Percentiles rank a stretch among this genome's conserved stretches.
phyloP scores from a whole-genome alignment of 2,329 filamentous ascomycete species.

The Trichophyton benhamiae region DNA sequence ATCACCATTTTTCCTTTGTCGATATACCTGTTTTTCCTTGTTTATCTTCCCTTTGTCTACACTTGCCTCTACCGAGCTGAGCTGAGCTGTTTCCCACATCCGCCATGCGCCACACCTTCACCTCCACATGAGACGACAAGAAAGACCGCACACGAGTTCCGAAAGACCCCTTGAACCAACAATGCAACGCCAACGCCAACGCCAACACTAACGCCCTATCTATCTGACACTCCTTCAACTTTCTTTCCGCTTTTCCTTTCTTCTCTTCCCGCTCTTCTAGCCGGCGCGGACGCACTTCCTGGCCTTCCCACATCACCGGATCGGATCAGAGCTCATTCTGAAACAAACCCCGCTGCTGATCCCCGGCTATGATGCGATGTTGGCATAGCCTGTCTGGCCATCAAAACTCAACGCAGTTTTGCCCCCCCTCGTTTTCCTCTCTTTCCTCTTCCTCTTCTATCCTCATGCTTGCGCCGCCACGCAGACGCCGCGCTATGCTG shows the following conservation, averaged over 20 bases:
- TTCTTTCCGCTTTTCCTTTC: not conserved
- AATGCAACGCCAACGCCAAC: not conserved
- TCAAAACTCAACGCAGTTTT: not conserved
- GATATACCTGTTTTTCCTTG: slow-evolving; percentile 1
- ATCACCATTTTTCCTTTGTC: not conserved
- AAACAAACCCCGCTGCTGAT: not conserved
- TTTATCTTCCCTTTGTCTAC: not conserved
- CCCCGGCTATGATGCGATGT: not conserved
- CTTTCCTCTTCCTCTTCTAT: not conserved
- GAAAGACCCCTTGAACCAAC: not conserved
- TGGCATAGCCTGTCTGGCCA: not conserved
- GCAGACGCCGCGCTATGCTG: not conserved
- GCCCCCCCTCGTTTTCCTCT: not conserved
- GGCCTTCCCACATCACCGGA: not conserved
- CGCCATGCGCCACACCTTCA: not conserved
- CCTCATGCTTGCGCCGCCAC: too few relatives aligned
- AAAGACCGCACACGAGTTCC: not conserved
- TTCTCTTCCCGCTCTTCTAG: not conserved
- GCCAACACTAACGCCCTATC: not conserved
- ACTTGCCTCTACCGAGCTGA: not conserved
- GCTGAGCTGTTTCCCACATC: not conserved
- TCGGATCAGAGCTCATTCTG: not conserved
- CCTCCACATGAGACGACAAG: not conserved
- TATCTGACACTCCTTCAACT: too few relatives aligned
- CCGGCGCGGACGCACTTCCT: not conserved